phyloP scores from a whole-genome alignment of 2,329 filamentous ascomycete genomes.

The Macrophomina phaseolina region DNA sequence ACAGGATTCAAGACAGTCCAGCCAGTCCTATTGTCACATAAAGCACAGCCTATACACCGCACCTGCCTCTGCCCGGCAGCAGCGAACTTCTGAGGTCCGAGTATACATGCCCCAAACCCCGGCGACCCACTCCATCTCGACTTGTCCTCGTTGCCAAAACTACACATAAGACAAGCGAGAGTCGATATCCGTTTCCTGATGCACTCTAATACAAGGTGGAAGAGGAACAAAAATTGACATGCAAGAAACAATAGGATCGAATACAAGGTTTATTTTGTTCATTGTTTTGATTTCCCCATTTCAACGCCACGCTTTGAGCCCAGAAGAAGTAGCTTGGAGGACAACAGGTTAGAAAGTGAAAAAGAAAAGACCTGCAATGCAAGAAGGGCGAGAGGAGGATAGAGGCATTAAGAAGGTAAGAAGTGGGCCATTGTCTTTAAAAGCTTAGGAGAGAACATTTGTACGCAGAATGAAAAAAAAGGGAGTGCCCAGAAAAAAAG shows the following conservation, averaged over 20 bases:
- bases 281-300: background rate
- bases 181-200: background rate
- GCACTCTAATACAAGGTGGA: constrained; percentile 2
- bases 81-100: background rate
- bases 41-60: background rate
- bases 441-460: background rate
- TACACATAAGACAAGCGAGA: background rate
- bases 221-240: constrained; percentile 13
- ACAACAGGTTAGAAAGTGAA: constrained; percentile 9
- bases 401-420: background rate
- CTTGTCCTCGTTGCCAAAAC: background rate
- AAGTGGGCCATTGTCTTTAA: background rate
- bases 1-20: background rate
- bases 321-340: background rate
- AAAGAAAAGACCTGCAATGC: background rate
- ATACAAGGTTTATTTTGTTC: constrained; percentile 25
- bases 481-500: background rate
- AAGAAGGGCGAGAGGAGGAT: background rate
- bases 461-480: background rate
- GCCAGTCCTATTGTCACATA: background rate
- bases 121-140: background rate
- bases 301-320: constrained; percentile 7
- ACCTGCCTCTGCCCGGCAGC: background rate
- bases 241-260: background rate
- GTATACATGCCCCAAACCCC: background rate